Evolutionary conservation across 2,329 filamentous ascomycete species (phyloP).

Genomic region (Cercospora sojina): DNA sequence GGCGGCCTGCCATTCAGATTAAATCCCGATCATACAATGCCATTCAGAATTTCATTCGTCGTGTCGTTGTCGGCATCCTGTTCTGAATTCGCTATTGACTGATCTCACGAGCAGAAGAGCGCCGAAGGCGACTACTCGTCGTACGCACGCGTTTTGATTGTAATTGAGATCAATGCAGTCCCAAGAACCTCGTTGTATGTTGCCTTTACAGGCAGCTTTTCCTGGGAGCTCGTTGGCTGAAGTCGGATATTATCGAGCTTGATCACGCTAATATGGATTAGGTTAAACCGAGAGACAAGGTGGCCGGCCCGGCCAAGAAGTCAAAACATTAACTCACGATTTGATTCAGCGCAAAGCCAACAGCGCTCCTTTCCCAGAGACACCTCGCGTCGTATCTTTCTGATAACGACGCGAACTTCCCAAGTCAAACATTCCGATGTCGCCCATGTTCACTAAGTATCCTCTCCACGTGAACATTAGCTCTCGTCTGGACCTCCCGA

Average conservation of each 20-base stretch:
- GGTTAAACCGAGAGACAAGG: not conserved
- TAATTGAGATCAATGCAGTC: too few species aligned
- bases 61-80: too few species aligned
- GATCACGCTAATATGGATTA: not conserved
- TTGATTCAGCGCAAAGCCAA: not conserved
- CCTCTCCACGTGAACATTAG: not conserved
- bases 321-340: conserved; percentile 3
- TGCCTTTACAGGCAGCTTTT: too few species aligned
- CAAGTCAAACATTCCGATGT: not conserved
- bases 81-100: too few species aligned
- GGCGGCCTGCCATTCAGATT: too few species aligned
- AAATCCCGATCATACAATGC: too few species aligned
- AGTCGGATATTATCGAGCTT: not conserved
- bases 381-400: not conserved
- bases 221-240: not conserved
- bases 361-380: not conserved
- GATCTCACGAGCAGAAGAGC: too few species aligned
- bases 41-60: too few species aligned
- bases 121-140: too few species aligned
- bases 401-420: not conserved
- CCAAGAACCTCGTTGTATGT: too few species aligned
- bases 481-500: not conserved
- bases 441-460: not conserved
- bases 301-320: not conserved
- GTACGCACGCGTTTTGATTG: too few species aligned